Base-by-base conservation (phyloP, 2,329 filamentous ascomycete genomes). In the Colletotrichum sp. region DNA sequence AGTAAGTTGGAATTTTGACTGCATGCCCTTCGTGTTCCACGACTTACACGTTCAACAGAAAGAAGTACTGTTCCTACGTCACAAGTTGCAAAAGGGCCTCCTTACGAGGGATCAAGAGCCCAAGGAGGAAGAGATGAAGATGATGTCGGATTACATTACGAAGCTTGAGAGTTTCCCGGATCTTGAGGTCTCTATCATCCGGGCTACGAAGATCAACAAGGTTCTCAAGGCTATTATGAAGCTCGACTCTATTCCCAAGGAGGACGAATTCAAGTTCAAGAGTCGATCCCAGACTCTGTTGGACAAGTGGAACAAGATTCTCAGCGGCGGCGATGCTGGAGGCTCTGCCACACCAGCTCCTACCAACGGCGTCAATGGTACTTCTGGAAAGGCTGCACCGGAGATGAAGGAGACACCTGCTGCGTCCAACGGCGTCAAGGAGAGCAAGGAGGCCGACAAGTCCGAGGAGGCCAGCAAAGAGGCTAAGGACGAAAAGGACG, bases 171-270 rank as follows among this genome's bases (percentile, higher is more conserved):
- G 89, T 9, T 93, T 89, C 84, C 87, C 91, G 2, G 94, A 98
- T 78, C 91, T 98, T 6, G 96, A 98, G 83, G 95, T 94, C 34
- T 92, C 93, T 79, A 97, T 98, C 80, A 98, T 98, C 81, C 93
- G 95, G 78, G 89, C 88, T 16, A 99, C 97, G 77, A 99, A 98
- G 90, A 98, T 99, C 85, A 96, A 98, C 91, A 99, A 99, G 88
- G 96, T 99, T 13, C 90, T 99, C 73, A 98, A 98, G 87, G 96
- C 94, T 6, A 97, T 99, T 79, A 88, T 98, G 81, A 98, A 98
- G 88, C 89, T 99, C 11, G 91, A 93, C 59, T 90, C 90, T 5
- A 98, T 99, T 79, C 96, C 96, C 7, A 93, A 93, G 77, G 97
- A 99, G 78, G 94, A 96, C 44, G 94, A 98, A 79, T 98, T 94